Conservation (phyloP, 768 basidiomycete genomes). For the Psilocybe cyanescens region DNA sequence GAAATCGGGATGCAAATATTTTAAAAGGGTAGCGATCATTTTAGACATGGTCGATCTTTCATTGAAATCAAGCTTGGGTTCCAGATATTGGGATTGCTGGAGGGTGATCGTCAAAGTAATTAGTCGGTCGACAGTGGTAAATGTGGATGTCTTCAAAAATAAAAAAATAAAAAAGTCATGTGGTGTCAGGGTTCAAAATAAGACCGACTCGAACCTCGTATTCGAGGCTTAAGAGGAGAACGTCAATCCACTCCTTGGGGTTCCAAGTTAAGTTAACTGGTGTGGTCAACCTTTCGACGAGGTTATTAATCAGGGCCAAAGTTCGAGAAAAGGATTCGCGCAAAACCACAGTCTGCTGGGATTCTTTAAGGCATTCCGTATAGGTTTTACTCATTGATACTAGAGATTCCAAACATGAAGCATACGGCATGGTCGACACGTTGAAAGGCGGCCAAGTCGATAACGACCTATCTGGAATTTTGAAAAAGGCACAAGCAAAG, state of each 20-base stretch:
- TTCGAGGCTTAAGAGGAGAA: slow-evolving; percentile 56
- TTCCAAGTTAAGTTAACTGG: slow-evolving; percentile 56
- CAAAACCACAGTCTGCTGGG: slow-evolving; percentile 32
- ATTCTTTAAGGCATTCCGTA: slow-evolving; percentile 38
- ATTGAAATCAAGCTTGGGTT: slow-evolving; percentile 59
- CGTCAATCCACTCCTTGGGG: slow-evolving; percentile 64
- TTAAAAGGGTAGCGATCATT: slow-evolving; percentile 71
- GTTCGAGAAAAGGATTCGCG: slow-evolving; percentile 58
- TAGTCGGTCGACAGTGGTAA: slow-evolving; percentile 68
- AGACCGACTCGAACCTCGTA: slow-evolving; percentile 48
- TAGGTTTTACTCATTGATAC: slow-evolving; percentile 49
- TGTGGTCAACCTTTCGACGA: slow-evolving; percentile 49
- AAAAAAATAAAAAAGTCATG: neutral
- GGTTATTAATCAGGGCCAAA: slow-evolving; percentile 52
- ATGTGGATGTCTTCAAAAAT: slow-evolving; percentile 56
- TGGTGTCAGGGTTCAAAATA: slow-evolving; percentile 16
- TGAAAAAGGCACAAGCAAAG: slow-evolving; percentile 68
- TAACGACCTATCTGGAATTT: slow-evolving; percentile 35
- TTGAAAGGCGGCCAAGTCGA: slow-evolving; percentile 21
- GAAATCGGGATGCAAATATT: slow-evolving; percentile 69
- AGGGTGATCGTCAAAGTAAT: slow-evolving; percentile 60
- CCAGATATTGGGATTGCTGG: slow-evolving; percentile 50
- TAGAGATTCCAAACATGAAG: slow-evolving; percentile 59
- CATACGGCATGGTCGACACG: slow-evolving; percentile 51
- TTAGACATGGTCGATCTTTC: slow-evolving; percentile 57